A percentile compares a stretch with the other conserved stretches of the same genome.
Evolutionary conservation across 305 asterid species (phyloP).

Genomic region (Plantago rigida): DNA sequence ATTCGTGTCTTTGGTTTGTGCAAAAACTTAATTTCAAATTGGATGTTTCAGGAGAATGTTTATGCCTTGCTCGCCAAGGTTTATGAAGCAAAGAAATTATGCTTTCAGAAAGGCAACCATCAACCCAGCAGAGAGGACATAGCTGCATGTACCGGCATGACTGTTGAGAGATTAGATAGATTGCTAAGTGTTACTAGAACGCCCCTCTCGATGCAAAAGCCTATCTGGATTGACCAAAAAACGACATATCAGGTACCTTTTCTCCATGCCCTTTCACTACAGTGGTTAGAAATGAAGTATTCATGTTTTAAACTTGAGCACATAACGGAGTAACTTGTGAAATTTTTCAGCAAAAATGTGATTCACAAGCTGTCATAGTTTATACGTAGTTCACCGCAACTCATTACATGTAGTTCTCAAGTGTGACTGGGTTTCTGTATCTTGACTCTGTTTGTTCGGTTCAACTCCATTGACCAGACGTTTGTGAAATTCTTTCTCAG

Average conservation of each 20-base stretch:
- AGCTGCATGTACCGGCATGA: constrained; percentile 59
- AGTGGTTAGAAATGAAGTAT: not conserved
- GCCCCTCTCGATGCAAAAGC: constrained; percentile 73
- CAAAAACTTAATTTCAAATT: not conserved
- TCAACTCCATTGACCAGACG: no score
- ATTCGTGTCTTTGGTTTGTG: no score
- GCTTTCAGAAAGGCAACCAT: constrained; percentile 53
- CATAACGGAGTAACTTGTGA: no score
- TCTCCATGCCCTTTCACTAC: not conserved
- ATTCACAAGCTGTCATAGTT: no score
- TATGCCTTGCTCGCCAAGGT: constrained; percentile 68
- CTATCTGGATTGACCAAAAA: constrained; percentile 63
- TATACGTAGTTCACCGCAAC: no score
- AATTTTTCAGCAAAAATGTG: no score
- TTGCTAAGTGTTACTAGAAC: constrained; percentile 47
- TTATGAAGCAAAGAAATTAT: constrained; percentile 52
- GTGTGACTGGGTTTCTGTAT: no score
- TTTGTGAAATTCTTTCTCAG: no score
- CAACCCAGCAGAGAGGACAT: constrained; percentile 58
- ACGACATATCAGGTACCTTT: constrained; percentile 62
- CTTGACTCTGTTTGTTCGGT: no score
- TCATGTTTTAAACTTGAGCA: no score
- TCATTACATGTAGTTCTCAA: no score
- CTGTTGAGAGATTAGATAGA: constrained; percentile 57
- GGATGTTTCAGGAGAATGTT: constrained; percentile 58